Evolutionary conservation across 345 rosid genomes (phyloP), one percentile per base, ranked within the genome.

Genomic region (Excoecaria agallocha): DNA sequence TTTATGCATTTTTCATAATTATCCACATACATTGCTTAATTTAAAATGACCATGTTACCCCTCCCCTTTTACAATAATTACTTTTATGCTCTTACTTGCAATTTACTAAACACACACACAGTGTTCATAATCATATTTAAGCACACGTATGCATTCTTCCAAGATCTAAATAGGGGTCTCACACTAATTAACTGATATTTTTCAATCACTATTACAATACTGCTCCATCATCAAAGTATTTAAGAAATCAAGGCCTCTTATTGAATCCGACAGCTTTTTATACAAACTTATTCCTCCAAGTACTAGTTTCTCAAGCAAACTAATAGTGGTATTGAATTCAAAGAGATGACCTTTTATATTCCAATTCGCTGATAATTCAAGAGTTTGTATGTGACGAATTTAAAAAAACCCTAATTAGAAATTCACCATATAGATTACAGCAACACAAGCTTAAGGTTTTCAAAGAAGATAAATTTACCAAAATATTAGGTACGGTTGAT

Each of bases 291-390:
- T 43, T 4, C 2, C 1, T 11, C 73, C 20, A n/a, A 80, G 74
- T 25, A 70, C 15, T 25, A 75, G 24, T 3, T 3, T 10, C 22
- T 20, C 51, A 55, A 77, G 75, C 10, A 69, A 57, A 72, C 41
- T n/a, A n/a, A n/a, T 70, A 15, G 25, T 39, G 77, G 30, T 49
- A 24, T 77, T 68, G n/a, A 66, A 61, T 1, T 45, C 20, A 19
- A 77, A 79, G 9, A 78, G 39, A 46, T 11, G 37, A 35, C 79
- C 69, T 15, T 35, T 46, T 72, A 73, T 71, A 8, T 22, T 25
- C 1, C 3, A 2, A 22, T 71, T 69, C 4, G 3, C 4, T 6
- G 56, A 24, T 15, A 78, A 24, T 11, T 16, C 15, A 8, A 74
- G 22, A 19, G 6, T 13, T 19, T 65, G 49, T 10, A 68, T 68